Evolutionary conservation across 1,139 yeast species (phyloP).

Genomic region (Taphrina pruni): DNA sequence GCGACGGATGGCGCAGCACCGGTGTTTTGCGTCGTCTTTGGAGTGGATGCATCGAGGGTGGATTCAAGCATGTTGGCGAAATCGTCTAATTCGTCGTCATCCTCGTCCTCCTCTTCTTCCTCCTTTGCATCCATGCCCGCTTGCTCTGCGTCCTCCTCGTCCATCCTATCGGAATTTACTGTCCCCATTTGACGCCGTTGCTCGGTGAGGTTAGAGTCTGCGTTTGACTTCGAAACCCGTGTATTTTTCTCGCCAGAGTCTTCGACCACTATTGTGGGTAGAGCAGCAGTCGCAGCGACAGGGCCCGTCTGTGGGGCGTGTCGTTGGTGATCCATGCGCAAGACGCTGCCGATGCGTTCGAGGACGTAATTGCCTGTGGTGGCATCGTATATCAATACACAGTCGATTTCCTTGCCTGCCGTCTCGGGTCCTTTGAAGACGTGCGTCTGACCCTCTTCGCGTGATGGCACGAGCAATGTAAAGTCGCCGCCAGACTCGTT

Average conservation of each 20-base stretch:
- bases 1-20: neutral
- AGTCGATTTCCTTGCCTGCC: conserved; percentile 45
- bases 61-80: conserved; percentile 37
- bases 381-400: conserved; percentile 46
- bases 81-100: conserved; percentile 37
- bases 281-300: neutral
- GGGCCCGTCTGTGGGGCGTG: neutral
- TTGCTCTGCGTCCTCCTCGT: neutral
- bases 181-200: neutral
- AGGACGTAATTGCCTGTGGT: conserved; percentile 36
- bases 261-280: neutral
- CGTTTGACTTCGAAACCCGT: too few relatives aligned
- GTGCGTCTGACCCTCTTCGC: conserved; percentile 5
- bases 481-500: conserved; percentile 1
- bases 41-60: conserved; percentile 33
- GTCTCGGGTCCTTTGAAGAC: conserved; percentile 45
- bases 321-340: conserved; percentile 32
- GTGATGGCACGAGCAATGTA: conserved; percentile 18
- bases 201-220: neutral
- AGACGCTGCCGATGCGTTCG: conserved; percentile 18
- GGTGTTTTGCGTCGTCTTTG: neutral
- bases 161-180: neutral
- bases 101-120: conserved; percentile 20
- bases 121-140: conserved; percentile 1
- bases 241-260: neutral